Conservation (phyloP, 2,329 filamentous ascomycete genomes). For the Daldinia sp. region DNA sequence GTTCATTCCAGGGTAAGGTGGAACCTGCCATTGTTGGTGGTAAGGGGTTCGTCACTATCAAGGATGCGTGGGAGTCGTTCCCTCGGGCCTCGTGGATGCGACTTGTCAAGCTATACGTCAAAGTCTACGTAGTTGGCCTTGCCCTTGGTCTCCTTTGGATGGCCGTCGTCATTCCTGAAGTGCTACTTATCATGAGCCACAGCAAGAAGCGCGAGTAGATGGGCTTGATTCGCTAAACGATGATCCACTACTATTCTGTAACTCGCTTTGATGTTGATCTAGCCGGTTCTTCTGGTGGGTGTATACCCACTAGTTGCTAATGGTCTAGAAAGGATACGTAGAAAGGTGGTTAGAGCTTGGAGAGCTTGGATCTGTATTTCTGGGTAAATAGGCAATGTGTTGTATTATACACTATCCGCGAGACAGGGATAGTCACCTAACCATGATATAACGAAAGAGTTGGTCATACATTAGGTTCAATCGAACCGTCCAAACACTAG, state of each 20-base stretch:
- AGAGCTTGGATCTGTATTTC: background rate
- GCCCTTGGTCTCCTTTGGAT: constrained; percentile 57
- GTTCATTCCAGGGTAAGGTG: constrained; percentile 80
- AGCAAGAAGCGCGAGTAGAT: constrained; percentile 40
- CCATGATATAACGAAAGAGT: constrained; percentile 21
- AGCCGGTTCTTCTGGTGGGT: background rate
- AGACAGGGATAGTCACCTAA: background rate
- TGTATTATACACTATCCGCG: constrained; percentile 9
- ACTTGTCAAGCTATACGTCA: constrained; percentile 77
- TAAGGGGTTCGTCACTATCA: constrained; percentile 72
- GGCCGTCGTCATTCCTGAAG: constrained; percentile 60
- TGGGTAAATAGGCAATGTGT: background rate
- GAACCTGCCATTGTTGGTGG: constrained; percentile 78
- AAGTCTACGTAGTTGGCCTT: constrained; percentile 68
- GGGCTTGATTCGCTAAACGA: background rate
- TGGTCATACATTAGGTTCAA: constrained; percentile 28
- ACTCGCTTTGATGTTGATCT: background rate
- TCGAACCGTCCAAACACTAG: constrained; percentile 30
- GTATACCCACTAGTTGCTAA: background rate
- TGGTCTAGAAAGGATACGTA: background rate
- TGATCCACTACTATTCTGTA: background rate
- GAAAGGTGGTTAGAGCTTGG: background rate
- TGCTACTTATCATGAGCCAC: constrained; percentile 52
- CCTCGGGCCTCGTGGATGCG: constrained; percentile 75
- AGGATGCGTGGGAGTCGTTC: constrained; percentile 83